Evolutionary conservation across 2,329 filamentous ascomycete genomes (phyloP).

Genomic region (Aspergillus sp.): DNA sequence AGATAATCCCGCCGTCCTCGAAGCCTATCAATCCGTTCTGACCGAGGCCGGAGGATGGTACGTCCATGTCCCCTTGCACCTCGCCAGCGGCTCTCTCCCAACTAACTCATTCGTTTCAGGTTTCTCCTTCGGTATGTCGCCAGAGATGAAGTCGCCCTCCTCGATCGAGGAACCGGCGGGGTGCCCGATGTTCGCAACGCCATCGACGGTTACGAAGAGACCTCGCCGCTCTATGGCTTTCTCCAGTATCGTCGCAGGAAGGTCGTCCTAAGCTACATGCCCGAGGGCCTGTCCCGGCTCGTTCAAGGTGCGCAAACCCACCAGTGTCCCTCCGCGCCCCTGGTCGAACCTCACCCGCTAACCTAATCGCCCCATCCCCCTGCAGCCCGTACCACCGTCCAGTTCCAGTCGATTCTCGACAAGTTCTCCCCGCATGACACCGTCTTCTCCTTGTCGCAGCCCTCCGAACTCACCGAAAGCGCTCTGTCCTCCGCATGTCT

Average conservation of each 20-base stretch:
- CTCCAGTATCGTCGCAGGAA: conserved; percentile 85
- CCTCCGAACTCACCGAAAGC: conserved; percentile 81
- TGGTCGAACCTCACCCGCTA: conserved; percentile 5
- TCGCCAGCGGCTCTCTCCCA: background rate
- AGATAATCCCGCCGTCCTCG: conserved; percentile 75
- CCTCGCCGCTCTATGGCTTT: conserved; percentile 87
- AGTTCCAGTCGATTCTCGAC: conserved; percentile 62
- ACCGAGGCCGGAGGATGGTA: conserved; percentile 93
- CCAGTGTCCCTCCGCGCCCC: background rate
- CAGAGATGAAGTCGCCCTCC: conserved; percentile 81
- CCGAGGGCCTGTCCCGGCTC: conserved; percentile 84
- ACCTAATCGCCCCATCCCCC: conserved; percentile 4
- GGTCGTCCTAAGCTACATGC: conserved; percentile 88
- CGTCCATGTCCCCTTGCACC: conserved; percentile 44
- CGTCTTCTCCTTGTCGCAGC: conserved; percentile 70
- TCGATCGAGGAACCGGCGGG: conserved; percentile 75
- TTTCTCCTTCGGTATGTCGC: conserved; percentile 89
- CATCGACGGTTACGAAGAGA: conserved; percentile 76
- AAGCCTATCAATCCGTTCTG: conserved; percentile 77
- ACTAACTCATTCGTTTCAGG: conserved; percentile 53
- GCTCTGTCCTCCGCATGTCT: conserved; percentile 86
- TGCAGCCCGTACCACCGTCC: conserved; percentile 75
- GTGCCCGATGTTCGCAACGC: conserved; percentile 78
- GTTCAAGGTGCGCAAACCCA: conserved; percentile 70
- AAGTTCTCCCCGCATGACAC: conserved; percentile 84